Percentiles rank a stretch among this genome's conserved stretches.
Conservation (phyloP, 2,329 filamentous ascomycete species). For the Ophiostoma montium region DNA sequence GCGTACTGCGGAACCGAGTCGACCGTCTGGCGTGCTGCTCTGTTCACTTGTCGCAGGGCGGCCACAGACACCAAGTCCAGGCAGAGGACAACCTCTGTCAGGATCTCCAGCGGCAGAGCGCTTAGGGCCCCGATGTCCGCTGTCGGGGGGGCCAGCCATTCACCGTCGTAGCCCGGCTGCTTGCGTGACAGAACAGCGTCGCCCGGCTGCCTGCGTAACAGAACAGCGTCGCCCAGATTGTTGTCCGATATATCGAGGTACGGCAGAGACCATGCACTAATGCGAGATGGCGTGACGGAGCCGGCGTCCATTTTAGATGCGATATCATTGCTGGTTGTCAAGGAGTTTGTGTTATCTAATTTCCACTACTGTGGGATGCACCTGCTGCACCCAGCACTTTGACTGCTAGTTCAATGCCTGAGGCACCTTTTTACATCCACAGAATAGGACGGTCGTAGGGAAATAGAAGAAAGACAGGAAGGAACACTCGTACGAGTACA, state of each 20-base stretch:
- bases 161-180: background rate
- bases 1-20: background rate
- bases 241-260: background rate
- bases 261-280: background rate
- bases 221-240: background rate
- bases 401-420: no score
- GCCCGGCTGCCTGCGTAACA: background rate
- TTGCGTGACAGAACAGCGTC: no score
- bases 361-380: no score
- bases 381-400: no score
- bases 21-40: background rate
- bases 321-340: no score
- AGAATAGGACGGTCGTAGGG: no score
- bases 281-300: background rate
- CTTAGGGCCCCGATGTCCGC: background rate
- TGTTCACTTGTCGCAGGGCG: background rate
- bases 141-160: background rate
- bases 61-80: background rate
- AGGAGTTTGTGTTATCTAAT: no score
- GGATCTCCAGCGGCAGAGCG: background rate
- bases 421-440: no score
- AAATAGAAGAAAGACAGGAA: no score
- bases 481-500: no score
- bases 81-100: background rate
- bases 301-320: background rate